Evolutionary conservation across 2,329 filamentous ascomycete genomes (phyloP).

Genomic region (Colletotrichum eleusines): DNA sequence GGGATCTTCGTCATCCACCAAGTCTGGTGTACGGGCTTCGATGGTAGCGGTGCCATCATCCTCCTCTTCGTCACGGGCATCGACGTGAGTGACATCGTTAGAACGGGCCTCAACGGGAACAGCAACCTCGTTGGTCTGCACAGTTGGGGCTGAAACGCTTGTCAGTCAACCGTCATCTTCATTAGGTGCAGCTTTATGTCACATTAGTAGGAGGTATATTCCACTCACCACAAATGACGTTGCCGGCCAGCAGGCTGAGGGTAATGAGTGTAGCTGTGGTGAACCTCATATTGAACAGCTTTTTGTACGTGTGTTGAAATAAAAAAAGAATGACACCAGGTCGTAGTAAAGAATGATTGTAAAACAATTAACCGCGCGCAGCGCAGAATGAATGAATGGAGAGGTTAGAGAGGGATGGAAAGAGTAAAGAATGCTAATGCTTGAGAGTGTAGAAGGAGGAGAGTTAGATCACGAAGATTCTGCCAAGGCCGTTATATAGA

Average conservation of each 20-base stretch:
- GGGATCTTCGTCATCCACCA: not conserved
- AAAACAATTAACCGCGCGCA: too few species aligned
- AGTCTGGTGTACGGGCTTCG: not conserved
- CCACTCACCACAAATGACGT: slow-evolving; percentile 29
- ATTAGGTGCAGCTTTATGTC: too few species aligned
- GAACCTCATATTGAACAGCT: slow-evolving; percentile 33
- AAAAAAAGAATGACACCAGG: slow-evolving; percentile 19
- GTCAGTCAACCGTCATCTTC: not conserved
- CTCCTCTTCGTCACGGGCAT: not conserved
- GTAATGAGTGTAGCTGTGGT: slow-evolving; percentile 25
- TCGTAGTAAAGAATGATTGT: slow-evolving; percentile 36
- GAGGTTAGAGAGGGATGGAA: not conserved
- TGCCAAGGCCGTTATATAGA: not conserved
- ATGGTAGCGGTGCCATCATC: not conserved
- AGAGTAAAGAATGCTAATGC: not conserved
- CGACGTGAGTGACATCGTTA: slow-evolving; percentile 25
- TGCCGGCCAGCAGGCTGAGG: slow-evolving; percentile 33
- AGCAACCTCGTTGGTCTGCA: slow-evolving; percentile 22
- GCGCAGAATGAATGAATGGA: too few species aligned
- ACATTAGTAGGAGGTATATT: too few species aligned
- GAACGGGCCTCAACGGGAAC: slow-evolving; percentile 21
- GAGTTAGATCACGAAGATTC: not conserved
- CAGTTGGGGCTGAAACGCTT: slow-evolving; percentile 17
- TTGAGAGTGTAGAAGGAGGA: not conserved
- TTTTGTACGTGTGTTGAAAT: slow-evolving; percentile 10